Percentiles rank a stretch among this genome's conserved stretches.
Evolutionary conservation across 495 filamentous ascomycete genomes (phyloP).

Genomic region (Penicillium subrubescens): DNA sequence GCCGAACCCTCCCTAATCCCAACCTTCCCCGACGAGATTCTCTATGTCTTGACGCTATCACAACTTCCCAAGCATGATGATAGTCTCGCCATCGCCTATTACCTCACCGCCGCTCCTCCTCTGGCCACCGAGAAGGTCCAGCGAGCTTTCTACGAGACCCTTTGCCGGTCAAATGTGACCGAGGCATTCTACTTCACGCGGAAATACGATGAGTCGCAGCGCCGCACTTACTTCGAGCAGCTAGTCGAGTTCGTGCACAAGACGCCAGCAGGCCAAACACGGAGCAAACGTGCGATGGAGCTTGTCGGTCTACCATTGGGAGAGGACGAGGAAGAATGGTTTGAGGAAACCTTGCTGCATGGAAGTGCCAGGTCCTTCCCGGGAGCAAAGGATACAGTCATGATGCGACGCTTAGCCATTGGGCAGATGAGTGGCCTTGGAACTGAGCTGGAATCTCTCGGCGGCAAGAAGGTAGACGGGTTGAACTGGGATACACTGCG

Average conservation of each 20-base stretch:
- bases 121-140: slow-evolving; percentile 60
- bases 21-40: slow-evolving; percentile 80
- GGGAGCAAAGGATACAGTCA: slow-evolving; percentile 66
- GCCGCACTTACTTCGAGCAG: slow-evolving; percentile 62
- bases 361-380: slow-evolving; percentile 63
- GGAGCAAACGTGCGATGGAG: slow-evolving; percentile 62
- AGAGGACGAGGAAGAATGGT: slow-evolving; percentile 70
- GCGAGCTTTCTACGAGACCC: slow-evolving; percentile 63
- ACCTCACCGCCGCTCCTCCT: slow-evolving; percentile 67
- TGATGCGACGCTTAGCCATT: slow-evolving; percentile 65
- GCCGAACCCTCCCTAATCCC: slow-evolving; percentile 75
- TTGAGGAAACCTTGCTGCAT: slow-evolving; percentile 61
- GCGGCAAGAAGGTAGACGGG: slow-evolving; percentile 52
- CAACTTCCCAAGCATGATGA: slow-evolving; percentile 62
- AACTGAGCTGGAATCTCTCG: slow-evolving; percentile 41
- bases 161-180: slow-evolving; percentile 65
- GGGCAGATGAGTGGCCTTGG: slow-evolving; percentile 47
- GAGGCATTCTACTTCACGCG: slow-evolving; percentile 77
- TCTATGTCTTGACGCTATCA: slow-evolving; percentile 63
- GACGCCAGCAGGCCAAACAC: slow-evolving; percentile 42
- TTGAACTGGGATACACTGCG: slow-evolving; percentile 55
- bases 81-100: slow-evolving; percentile 72
- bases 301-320: slow-evolving; percentile 70
- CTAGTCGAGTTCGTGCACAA: slow-evolving; percentile 66
- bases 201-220: slow-evolving; percentile 59